phyloP scores from a whole-genome alignment of 2,329 filamentous ascomycete genomes.

The Aspergillus ochraceus region DNA sequence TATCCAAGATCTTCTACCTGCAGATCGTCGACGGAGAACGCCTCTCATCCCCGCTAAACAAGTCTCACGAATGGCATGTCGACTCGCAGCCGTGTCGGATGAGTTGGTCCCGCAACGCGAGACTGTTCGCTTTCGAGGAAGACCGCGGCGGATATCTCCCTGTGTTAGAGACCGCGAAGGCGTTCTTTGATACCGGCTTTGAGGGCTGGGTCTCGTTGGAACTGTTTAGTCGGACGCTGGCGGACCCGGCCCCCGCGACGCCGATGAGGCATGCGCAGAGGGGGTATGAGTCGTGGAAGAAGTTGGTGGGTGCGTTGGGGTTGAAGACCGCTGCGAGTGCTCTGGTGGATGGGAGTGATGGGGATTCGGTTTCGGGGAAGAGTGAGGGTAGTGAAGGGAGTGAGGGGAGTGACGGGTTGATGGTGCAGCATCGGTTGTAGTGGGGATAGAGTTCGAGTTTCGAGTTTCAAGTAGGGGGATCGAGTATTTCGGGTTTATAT shows the following conservation, averaged over 20 bases:
- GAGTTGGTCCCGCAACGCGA: constrained; percentile 76
- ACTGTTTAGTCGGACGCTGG: constrained; percentile 64
- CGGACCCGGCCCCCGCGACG: constrained; percentile 51
- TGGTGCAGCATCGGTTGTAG: constrained; percentile 21
- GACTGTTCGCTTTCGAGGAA: constrained; percentile 66
- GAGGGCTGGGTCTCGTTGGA: constrained; percentile 72
- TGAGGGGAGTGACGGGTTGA: background rate
- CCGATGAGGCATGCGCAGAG: constrained; percentile 58
- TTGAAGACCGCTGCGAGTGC: constrained; percentile 2
- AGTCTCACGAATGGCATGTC: constrained; percentile 60
- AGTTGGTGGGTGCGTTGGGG: constrained; percentile 34
- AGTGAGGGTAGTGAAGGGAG: background rate
- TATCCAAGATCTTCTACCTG: constrained; percentile 69
- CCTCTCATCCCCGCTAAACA: constrained; percentile 56
- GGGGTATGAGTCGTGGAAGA: constrained; percentile 54
- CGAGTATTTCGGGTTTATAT: background rate
- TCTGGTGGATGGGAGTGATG: background rate
- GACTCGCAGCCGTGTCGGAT: constrained; percentile 63
- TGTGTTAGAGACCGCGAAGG: constrained; percentile 58
- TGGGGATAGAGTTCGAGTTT: background rate
- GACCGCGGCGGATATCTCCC: constrained; percentile 68
- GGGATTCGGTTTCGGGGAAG: background rate
- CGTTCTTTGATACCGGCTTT: constrained; percentile 63
- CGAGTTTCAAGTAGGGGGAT: too few species aligned
- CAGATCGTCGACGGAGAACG: constrained; percentile 75